These are phyloP conservation scores for Fulvia fulva DNA, from an alignment of 2,329 filamentous ascomycete species.

Conservation along the genomic window DNA sequence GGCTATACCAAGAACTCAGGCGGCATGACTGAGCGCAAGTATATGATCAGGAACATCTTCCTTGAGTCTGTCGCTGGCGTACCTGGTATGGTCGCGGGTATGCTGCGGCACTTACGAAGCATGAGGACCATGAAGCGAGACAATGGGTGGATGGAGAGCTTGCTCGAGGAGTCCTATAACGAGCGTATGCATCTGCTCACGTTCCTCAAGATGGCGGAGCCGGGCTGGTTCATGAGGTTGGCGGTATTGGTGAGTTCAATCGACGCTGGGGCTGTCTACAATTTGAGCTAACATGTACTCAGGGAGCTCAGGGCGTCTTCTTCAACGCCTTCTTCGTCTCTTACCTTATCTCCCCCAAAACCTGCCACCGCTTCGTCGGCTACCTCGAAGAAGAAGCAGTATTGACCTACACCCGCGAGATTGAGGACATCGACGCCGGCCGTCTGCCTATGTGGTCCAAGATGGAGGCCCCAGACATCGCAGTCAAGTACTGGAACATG, in stretches of 20 bases:
- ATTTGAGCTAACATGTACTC: conserved; percentile 25
- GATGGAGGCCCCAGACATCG: conserved; percentile 80
- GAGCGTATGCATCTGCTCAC: conserved; percentile 82
- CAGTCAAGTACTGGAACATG: conserved; percentile 90
- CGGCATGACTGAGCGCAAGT: conserved; percentile 79
- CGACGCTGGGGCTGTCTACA: no score
- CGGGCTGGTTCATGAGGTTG: conserved; percentile 83
- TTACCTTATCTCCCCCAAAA: conserved; percentile 81
- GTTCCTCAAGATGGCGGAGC: conserved; percentile 86
- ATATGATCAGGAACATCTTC: conserved; percentile 77
- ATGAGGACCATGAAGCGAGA: conserved; percentile 83
- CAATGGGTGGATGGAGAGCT: conserved; percentile 76
- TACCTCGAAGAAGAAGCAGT: conserved; percentile 98
- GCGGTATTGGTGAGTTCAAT: conserved; percentile 60
- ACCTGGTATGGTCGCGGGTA: conserved; percentile 93
- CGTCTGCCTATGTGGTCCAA: conserved; percentile 75
- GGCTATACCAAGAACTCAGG: conserved; percentile 61
- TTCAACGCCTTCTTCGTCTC: conserved; percentile 90
- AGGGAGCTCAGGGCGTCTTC: conserved; percentile 91
- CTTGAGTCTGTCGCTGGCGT: conserved; percentile 92
- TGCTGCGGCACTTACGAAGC: conserved; percentile 83
- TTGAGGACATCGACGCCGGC: conserved; percentile 82
- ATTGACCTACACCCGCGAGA: conserved; percentile 86
- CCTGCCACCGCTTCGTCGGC: conserved; percentile 91
- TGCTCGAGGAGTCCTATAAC: conserved; percentile 36